A percentile compares a stretch with the other conserved stretches of the same genome.
Conservation (phyloP, 805 yeast species). For the Barnettozyma wickerhamii region DNA sequence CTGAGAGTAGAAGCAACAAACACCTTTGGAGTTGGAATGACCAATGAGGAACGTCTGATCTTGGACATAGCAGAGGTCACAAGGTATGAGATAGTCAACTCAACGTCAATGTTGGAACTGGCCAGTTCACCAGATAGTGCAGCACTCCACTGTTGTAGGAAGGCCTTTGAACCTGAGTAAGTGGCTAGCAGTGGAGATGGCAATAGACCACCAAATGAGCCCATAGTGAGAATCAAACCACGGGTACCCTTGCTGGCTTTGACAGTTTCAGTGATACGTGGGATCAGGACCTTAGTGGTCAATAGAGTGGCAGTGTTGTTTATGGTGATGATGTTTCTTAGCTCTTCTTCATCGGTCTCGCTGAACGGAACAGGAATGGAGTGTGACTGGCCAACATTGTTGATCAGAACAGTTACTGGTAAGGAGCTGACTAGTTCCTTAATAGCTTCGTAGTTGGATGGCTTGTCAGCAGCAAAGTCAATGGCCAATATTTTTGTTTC, state of each 20-base stretch:
- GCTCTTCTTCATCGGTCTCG: conserved; percentile 72
- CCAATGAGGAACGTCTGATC: conserved; percentile 66
- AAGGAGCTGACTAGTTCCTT: conserved; percentile 41
- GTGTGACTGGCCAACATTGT: conserved; percentile 94
- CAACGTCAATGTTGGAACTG: conserved; percentile 72
- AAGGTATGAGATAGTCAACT: conserved; percentile 78
- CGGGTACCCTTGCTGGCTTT: conserved; percentile 36
- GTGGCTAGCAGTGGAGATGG: conserved; percentile 93
- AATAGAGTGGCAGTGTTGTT: conserved; percentile 82
- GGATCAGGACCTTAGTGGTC: conserved; percentile 76
- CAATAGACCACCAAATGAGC: conserved; percentile 91
- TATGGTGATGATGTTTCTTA: conserved; percentile 76
- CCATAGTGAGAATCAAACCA: conserved; percentile 89
- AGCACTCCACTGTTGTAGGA: conserved; percentile 88
- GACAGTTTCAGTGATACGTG: conserved; percentile 57
- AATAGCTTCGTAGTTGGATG: conserved; percentile 52
- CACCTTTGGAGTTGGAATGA: conserved; percentile 76
- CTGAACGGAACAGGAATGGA: conserved; percentile 90
- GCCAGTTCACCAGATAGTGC: conserved; percentile 85
- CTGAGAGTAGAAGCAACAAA: conserved; percentile 74
- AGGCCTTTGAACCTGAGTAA: conserved; percentile 94
- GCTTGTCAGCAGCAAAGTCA: conserved; percentile 67
- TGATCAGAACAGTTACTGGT: conserved; percentile 72
- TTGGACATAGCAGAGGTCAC: conserved; percentile 97
- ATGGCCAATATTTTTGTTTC: conserved; percentile 65